Conservation (phyloP, 441 rosid species). For the Syzygium malaccense region DNA sequence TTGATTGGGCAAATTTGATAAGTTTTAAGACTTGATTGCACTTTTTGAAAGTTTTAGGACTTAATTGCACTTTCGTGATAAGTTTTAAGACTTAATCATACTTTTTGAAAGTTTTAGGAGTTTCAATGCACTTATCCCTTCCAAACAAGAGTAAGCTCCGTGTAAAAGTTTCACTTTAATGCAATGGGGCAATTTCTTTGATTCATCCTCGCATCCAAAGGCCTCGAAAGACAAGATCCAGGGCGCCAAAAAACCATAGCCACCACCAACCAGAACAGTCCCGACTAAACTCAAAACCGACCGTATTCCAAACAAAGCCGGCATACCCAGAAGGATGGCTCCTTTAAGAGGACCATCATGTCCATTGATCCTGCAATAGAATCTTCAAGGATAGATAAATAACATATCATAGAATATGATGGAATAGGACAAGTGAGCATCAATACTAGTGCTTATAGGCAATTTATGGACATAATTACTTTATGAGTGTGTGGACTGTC, state of each 20-base stretch:
- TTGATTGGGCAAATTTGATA: too few relatives aligned
- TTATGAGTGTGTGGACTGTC: conserved; percentile 53
- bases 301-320: conserved; percentile 67
- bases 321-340: conserved; percentile 49
- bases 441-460: neutral
- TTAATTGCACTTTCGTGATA: too few relatives aligned
- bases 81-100: too few relatives aligned
- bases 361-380: conserved; percentile 38
- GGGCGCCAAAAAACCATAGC: conserved; percentile 77
- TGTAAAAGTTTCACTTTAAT: conserved; percentile 37
- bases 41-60: too few relatives aligned
- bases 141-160: neutral
- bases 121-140: too few relatives aligned
- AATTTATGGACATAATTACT: conserved; percentile 22
- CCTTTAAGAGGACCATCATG: conserved; percentile 58
- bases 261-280: conserved; percentile 55
- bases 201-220: conserved; percentile 49
- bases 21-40: too few relatives aligned
- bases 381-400: neutral
- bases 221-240: conserved; percentile 88
- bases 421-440: neutral
- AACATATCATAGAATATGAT: neutral
- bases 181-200: conserved; percentile 54
- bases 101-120: too few relatives aligned
- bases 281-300: conserved; percentile 62